Conservation (phyloP, 129 eudicot species). For the Heracleum sosnowskyi region DNA sequence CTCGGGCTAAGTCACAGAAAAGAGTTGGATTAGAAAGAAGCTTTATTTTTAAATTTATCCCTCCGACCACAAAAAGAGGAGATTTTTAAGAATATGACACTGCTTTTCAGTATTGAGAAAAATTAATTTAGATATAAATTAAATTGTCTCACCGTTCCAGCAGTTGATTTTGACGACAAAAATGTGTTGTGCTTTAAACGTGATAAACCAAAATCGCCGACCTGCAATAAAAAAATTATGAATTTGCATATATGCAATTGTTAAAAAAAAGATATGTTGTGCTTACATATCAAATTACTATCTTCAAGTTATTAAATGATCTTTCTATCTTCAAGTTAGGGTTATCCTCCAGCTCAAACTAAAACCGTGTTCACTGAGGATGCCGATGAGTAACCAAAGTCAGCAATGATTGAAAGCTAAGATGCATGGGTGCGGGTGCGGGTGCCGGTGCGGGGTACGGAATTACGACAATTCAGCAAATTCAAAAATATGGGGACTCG, state of each 20-base stretch:
- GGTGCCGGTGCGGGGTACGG: too few species aligned
- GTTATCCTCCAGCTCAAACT: neutral
- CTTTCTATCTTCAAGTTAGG: neutral
- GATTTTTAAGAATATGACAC: neutral
- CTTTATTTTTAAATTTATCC: neutral
- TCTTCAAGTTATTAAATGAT: neutral
- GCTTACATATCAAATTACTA: neutral
- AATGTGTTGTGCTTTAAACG: constrained; percentile 96
- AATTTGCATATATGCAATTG: neutral
- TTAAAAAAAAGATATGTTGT: neutral
- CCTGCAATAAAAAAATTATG: constrained; percentile 40
- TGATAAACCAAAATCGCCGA: constrained; percentile 92
- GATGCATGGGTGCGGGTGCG: too few species aligned
- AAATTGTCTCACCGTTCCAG: constrained; percentile 70
- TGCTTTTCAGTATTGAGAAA: neutral
- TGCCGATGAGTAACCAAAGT: neutral
- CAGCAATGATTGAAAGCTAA: neutral
- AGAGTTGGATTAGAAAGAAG: neutral
- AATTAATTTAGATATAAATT: neutral
- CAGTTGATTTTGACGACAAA: constrained; percentile 96
- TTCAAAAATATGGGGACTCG: too few species aligned
- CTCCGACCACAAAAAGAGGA: neutral
- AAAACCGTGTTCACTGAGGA: neutral
- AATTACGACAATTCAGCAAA: too few species aligned
- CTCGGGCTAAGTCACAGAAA: neutral